Percentiles rank a stretch among this genome's conserved stretches.
These are phyloP conservation scores for Venturia pyrina DNA, from an alignment of 2,329 filamentous ascomycete genomes.

Conservation along the genomic window DNA sequence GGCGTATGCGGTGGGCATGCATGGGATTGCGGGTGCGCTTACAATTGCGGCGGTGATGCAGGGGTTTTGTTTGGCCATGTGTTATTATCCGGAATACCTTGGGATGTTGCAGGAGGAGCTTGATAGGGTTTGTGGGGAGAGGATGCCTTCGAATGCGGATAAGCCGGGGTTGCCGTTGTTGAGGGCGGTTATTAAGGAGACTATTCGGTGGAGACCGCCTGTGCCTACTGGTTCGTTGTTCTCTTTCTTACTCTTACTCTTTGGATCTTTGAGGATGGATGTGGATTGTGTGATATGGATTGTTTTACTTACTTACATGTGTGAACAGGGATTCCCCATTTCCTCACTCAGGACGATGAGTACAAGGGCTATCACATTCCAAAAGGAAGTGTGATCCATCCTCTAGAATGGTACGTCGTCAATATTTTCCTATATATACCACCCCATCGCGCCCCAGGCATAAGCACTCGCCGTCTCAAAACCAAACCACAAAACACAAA, in stretches of 20 bases:
- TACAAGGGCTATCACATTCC: conserved; percentile 50
- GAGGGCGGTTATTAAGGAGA: conserved; percentile 29
- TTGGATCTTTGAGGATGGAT: not conserved
- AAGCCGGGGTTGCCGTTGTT: conserved; percentile 30
- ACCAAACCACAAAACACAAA: not conserved
- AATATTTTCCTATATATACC: no score
- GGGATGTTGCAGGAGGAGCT: conserved; percentile 31
- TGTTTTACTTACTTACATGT: not conserved
- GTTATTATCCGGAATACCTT: conserved; percentile 34
- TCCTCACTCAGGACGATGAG: conserved; percentile 43
- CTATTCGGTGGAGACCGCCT: conserved; percentile 35
- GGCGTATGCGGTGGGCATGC: conserved; percentile 38
- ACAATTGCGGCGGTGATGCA: conserved; percentile 39
- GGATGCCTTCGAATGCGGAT: conserved; percentile 27
- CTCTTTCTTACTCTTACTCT: not conserved
- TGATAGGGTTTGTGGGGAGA: conserved; percentile 29
- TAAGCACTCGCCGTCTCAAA: not conserved
- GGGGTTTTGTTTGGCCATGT: conserved; percentile 37
- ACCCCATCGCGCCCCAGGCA: not conserved
- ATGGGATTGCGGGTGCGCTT: conserved; percentile 36
- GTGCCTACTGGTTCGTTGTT: conserved; percentile 25
- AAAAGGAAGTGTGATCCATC: conserved; percentile 39
- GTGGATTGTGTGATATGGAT: not conserved
- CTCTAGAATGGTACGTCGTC: conserved; percentile 30
- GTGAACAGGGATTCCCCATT: conserved; percentile 42